Percentiles rank a stretch among this genome's conserved stretches.
phyloP scores from a whole-genome alignment of 169 alveolate species.

The Babesia bovis region DNA sequence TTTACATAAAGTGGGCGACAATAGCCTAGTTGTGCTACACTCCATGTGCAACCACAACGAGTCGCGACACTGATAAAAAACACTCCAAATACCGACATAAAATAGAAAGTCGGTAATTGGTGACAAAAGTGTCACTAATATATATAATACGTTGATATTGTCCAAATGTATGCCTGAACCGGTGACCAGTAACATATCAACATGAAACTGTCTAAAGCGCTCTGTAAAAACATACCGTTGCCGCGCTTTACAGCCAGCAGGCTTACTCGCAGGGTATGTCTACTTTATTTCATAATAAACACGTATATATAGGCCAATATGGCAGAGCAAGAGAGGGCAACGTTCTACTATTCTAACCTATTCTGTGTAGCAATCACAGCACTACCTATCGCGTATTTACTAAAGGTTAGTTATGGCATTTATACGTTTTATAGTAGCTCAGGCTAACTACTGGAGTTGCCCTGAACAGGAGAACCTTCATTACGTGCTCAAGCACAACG shows the following conservation, averaged over 20 bases:
- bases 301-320: slow-evolving; percentile 24
- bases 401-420: slow-evolving; percentile 36
- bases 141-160: background rate
- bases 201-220: slow-evolving; percentile 45
- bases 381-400: slow-evolving; percentile 56
- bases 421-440: background rate
- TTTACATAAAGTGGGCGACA: too few relatives aligned
- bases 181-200: background rate
- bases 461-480: slow-evolving; percentile 49
- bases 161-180: background rate
- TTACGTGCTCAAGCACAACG: slow-evolving; percentile 43
- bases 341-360: slow-evolving; percentile 61
- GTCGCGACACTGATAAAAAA: background rate
- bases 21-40: background rate
- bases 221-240: slow-evolving; percentile 50
- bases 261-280: slow-evolving; percentile 55
- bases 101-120: background rate
- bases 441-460: slow-evolving; percentile 69
- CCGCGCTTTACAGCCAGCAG: slow-evolving; percentile 62
- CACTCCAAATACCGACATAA: background rate
- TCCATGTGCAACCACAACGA: background rate
- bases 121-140: background rate
- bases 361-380: slow-evolving; percentile 56
- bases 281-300: background rate
- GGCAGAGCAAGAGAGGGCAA: slow-evolving; percentile 67